Base-by-base conservation (phyloP, 257 asterid species). In the Sherardia arvensis region DNA sequence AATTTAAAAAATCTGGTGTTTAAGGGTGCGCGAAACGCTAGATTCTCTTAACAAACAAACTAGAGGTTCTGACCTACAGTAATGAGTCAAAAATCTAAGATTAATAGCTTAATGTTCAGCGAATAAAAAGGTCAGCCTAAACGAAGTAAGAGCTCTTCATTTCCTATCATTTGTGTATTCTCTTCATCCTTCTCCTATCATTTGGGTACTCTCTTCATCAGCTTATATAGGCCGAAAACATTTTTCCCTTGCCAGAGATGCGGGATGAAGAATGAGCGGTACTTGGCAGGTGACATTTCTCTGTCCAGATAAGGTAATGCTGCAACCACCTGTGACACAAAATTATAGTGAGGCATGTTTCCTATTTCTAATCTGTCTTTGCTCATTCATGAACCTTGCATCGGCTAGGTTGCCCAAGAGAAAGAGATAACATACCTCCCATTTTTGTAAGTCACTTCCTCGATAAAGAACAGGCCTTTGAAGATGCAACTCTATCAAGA, bases 201-300 rank as follows among this genome's bases (percentile, higher is more conserved):
- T 51, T 85, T 85, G 9, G 83, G 86, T 76, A 83, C 74, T 80
- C 85, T 83, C 82, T 76, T 89, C 18, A 87, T 87, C 45, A 90
- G 83, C 69, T 88, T 90, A 87, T 93, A 90, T 64, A 83, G 61
- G 78, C 97, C 97, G 54, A 90, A 93, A n/a, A 87, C 92, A 69
- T 90, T 93, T 70, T 76, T 81, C 74, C 80, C 79, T 75, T 83
- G 96, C 97, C 99, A 93, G 29, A 77, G 87, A 74, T 82, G 69
- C 1, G 97, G 97, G 65, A 90, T 81, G 54, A 87, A 93, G 85
- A 93, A 93, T 2, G 99, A 93, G 23, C 99, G 81, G 81, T 85
- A 77, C 72, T 74, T 49, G 51, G 97, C 81, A 59, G 99, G 99
- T 8, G 99, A 93, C 83, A 89, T 71, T 77, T 93, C 99, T 21